Evolutionary conservation across 495 filamentous ascomycete genomes (phyloP).

Genomic region (Neurospora sublineolata): DNA sequence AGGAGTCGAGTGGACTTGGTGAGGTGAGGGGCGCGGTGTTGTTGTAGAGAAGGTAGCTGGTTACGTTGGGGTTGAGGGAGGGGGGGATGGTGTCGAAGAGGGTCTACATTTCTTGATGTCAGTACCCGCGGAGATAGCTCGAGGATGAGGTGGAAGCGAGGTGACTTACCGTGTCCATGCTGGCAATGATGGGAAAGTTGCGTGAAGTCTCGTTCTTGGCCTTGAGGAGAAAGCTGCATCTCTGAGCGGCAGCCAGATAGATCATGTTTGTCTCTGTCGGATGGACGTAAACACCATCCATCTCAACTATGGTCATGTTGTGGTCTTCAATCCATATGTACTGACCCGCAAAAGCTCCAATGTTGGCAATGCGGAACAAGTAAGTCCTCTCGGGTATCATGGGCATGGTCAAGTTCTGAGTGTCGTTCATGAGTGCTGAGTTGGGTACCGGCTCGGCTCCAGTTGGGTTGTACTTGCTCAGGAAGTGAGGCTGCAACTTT

Average conservation of each 20-base stretch:
- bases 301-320: slow-evolving; percentile 46
- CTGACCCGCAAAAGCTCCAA: slow-evolving; percentile 55
- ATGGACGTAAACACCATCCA: slow-evolving; percentile 48
- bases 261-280: slow-evolving; percentile 47
- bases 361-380: slow-evolving; percentile 63
- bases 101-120: slow-evolving; percentile 29
- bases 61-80: slow-evolving; percentile 61
- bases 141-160: neutral
- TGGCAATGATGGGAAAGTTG: slow-evolving; percentile 57
- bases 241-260: slow-evolving; percentile 58
- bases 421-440: slow-evolving; percentile 59
- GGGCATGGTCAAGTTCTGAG: slow-evolving; percentile 38
- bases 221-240: slow-evolving; percentile 57
- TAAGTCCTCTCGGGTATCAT: slow-evolving; percentile 66
- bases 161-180: slow-evolving; percentile 46
- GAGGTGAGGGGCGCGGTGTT: slow-evolving; percentile 43
- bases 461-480: slow-evolving; percentile 46
- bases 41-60: slow-evolving; percentile 72
- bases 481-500: slow-evolving; percentile 42
- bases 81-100: slow-evolving; percentile 58
- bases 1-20: slow-evolving; percentile 40
- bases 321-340: slow-evolving; percentile 69
- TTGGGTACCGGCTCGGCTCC: slow-evolving; percentile 57
- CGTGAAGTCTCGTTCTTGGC: slow-evolving; percentile 49
- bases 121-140: too few species aligned